Percentiles rank a stretch among this genome's conserved stretches.
phyloP scores from a whole-genome alignment of 768 basidiomycete genomes.

The Trametes cinnabarina region DNA sequence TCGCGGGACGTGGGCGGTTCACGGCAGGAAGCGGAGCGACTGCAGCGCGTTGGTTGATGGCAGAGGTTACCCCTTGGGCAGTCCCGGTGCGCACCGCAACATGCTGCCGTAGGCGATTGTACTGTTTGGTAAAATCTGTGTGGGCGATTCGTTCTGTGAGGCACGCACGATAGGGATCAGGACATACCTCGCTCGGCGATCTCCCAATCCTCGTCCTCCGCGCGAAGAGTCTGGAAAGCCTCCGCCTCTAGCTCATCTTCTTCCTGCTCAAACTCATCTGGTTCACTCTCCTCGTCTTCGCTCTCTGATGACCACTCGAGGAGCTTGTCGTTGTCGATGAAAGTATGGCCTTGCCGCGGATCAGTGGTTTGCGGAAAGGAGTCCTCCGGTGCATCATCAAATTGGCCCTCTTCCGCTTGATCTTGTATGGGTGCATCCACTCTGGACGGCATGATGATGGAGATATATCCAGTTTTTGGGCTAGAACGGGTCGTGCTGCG shows the following conservation, averaged over 20 bases:
- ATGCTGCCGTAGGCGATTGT: slow-evolving; percentile 91
- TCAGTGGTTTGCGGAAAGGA: slow-evolving; percentile 13
- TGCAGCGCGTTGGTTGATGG: slow-evolving; percentile 45
- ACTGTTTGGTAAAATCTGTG: slow-evolving; percentile 97
- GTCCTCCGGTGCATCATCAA: slow-evolving; percentile 56
- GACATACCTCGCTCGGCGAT: slow-evolving; percentile 73
- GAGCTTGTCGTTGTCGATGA: slow-evolving; percentile 32
- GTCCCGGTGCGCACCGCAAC: slow-evolving; percentile 77
- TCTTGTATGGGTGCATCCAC: not conserved
- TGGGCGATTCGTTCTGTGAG: slow-evolving; percentile 10
- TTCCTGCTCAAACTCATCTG: slow-evolving; percentile 36
- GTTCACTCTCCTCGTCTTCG: slow-evolving; percentile 40
- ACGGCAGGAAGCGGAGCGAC: slow-evolving; percentile 69
- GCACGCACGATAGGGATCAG: not conserved
- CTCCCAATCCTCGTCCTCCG: slow-evolving; percentile 90
- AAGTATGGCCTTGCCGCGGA: slow-evolving; percentile 30
- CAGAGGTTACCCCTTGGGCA: slow-evolving; percentile 57
- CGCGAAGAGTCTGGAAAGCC: slow-evolving; percentile 49
- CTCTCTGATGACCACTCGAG: slow-evolving; percentile 29
- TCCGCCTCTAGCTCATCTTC: slow-evolving; percentile 38
- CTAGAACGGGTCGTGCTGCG: no score
- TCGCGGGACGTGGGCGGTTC: slow-evolving; percentile 56
- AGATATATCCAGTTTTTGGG: no score
- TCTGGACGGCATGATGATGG: not conserved
- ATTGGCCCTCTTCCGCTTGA: slow-evolving; percentile 49